Evolutionary conservation across 1,284 basidiomycete species (phyloP), one percentile per base, ranked within the genome.

Genomic region (Cutaneotrichosporon dermatis): DNA sequence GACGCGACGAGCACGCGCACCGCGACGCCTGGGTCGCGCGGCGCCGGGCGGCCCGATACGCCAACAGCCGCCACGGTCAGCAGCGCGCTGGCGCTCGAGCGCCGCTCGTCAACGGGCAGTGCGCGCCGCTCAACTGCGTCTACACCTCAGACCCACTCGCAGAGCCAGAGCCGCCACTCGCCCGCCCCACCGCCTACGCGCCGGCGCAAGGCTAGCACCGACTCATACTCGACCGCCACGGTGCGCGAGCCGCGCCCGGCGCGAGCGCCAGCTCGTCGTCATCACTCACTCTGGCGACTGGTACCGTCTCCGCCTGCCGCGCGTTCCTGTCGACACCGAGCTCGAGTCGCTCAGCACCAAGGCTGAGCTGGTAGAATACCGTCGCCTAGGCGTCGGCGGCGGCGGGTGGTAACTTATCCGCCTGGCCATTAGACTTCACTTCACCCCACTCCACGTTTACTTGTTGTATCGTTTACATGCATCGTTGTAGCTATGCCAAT

Each of bases 241-340:
- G 35, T 45, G 39, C 35, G 37, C 41, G n/a, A 16, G 13, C 12
- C 9, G 10, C 49, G 33, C 36, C 11, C 51, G 37, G 11, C 58
- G 49, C n/a, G 49, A 51, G 36, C 58, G 49, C 41, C 90, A 94
- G 70, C 82, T 94, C 15, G 80, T 94, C 54, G 90, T 89, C 4
- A 78, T 95, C 62, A 95, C 91, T 0, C 92, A 87, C 71, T 85
- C 87, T 1, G 92, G 92, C 10, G 90, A 92, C n/a, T 95, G 92
- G 92, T 95, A 94, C 78, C 84, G 92, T 6, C 81, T 95, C 8
- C 83, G 86, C 11, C 78, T 94, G 36, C 90, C 90, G 15, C 57
- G 60, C 16, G 12, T 9, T 16, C 37, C 37, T 4, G 15, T 12
- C 6, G 25, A 42, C 13, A 51, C 53, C 9, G 62, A 46, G 44